These are phyloP conservation scores for Ilex paraguariensis DNA, from an alignment of 305 asterid species.

Conservation along the genomic window DNA sequence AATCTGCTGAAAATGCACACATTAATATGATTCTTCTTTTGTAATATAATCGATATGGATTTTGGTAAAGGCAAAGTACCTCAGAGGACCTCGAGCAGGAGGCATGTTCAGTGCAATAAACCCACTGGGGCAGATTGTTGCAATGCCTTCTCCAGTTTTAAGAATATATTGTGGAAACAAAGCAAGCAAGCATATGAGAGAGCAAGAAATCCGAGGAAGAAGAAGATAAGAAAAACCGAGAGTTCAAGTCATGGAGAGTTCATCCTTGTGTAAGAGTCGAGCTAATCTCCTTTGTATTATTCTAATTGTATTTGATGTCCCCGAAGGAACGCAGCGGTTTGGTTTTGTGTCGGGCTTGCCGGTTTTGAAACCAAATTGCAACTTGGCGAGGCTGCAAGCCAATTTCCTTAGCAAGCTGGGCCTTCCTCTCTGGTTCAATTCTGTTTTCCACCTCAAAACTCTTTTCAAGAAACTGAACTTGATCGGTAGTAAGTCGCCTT, in stretches of 20 bases:
- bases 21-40: neutral
- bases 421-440: neutral
- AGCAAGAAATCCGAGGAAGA: no score
- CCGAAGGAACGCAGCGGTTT: neutral
- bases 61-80: slow-evolving; percentile 23
- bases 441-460: neutral
- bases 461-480: neutral
- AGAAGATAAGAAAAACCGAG: no score
- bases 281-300: no score
- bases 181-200: neutral
- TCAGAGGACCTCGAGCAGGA: slow-evolving; percentile 48
- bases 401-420: neutral
- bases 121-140: slow-evolving; percentile 40
- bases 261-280: no score
- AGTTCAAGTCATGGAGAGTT: no score
- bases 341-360: neutral
- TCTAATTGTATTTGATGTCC: no score
- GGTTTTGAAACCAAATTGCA: neutral
- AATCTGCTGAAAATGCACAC: neutral
- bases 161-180: slow-evolving; percentile 34
- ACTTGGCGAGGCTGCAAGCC: neutral
- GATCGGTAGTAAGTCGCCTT: neutral
- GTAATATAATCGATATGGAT: no score
- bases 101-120: slow-evolving; percentile 45
- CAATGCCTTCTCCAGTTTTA: slow-evolving; percentile 30